Evolutionary conservation across 2,329 filamentous ascomycete genomes (phyloP).

Genomic region (Fusarium stilboides): DNA sequence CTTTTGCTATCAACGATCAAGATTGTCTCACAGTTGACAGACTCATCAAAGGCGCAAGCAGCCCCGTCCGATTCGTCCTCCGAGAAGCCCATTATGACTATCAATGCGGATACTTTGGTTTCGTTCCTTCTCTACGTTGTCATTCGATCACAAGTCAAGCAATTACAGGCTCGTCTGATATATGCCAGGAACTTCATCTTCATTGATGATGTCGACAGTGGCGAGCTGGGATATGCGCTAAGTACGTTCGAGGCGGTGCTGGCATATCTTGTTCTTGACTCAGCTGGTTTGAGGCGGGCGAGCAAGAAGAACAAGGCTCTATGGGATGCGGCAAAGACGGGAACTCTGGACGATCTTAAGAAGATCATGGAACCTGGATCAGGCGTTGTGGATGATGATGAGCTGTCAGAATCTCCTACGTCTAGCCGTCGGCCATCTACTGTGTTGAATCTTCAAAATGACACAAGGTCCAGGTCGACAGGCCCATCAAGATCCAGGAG

Average conservation of each 20-base stretch:
- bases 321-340: constrained; percentile 89
- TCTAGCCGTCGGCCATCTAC: constrained; percentile 63
- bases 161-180: constrained; percentile 88
- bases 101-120: constrained; percentile 92
- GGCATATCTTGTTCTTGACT: constrained; percentile 87
- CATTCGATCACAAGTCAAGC: constrained; percentile 88
- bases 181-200: constrained; percentile 99
- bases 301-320: constrained; percentile 88
- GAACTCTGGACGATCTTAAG: constrained; percentile 81
- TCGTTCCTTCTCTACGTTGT: constrained; percentile 93
- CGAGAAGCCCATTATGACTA: constrained; percentile 72
- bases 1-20: constrained; percentile 86
- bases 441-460: constrained; percentile 65
- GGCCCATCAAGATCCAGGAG: constrained; percentile 52
- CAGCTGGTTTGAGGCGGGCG: constrained; percentile 83
- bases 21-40: constrained; percentile 79
- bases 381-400: constrained; percentile 64
- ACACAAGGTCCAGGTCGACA: constrained; percentile 45
- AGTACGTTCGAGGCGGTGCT: constrained; percentile 97
- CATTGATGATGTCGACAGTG: constrained; percentile 96
- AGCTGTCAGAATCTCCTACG: constrained; percentile 57
- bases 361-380: constrained; percentile 82
- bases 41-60: constrained; percentile 62
- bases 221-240: constrained; percentile 94
- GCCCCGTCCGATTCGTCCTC: constrained; percentile 54